A percentile compares a stretch with the other conserved stretches of the same genome.
Evolutionary conservation across 208 protist species (phyloP).

Genomic region (Leptomonas pyrrhocoris): DNA sequence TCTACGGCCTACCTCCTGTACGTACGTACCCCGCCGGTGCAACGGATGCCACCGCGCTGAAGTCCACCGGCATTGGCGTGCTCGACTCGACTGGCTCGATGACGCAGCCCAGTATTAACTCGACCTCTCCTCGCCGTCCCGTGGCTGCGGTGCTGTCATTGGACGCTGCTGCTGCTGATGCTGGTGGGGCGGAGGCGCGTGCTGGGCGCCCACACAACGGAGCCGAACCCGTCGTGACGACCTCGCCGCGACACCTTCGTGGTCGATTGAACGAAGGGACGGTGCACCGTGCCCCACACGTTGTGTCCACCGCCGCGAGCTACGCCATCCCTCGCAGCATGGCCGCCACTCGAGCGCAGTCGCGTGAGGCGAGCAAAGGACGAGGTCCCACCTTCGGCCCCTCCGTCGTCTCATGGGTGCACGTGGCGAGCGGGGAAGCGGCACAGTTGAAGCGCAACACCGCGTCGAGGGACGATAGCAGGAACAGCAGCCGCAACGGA

Average conservation of each 20-base stretch:
- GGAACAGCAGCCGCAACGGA: not conserved
- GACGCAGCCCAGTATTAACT: not conserved
- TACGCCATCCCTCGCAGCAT: no score
- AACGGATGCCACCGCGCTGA: not conserved
- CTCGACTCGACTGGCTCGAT: no score
- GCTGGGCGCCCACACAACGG: not conserved
- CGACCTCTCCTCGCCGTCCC: not conserved
- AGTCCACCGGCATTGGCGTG: not conserved
- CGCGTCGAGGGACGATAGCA: not conserved
- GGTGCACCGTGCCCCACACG: constrained; percentile 21
- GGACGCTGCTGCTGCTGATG: not conserved
- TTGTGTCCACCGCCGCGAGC: no score
- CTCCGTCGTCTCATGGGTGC: constrained; percentile 15
- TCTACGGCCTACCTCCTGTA: constrained; percentile 1
- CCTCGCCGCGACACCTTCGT: constrained; percentile 23
- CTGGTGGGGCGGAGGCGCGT: no score
- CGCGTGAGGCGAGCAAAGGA: not conserved
- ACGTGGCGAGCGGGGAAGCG: not conserved
- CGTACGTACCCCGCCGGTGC: not conserved
- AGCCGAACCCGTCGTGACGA: not conserved
- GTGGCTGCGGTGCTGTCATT: not conserved
- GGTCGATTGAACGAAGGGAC: constrained; percentile 49
- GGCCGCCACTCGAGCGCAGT: not conserved
- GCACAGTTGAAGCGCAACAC: not conserved
- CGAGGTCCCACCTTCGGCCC: not conserved